Conservation (phyloP, 805 yeast genomes). For the Wickerhamomyces xylosicus region DNA sequence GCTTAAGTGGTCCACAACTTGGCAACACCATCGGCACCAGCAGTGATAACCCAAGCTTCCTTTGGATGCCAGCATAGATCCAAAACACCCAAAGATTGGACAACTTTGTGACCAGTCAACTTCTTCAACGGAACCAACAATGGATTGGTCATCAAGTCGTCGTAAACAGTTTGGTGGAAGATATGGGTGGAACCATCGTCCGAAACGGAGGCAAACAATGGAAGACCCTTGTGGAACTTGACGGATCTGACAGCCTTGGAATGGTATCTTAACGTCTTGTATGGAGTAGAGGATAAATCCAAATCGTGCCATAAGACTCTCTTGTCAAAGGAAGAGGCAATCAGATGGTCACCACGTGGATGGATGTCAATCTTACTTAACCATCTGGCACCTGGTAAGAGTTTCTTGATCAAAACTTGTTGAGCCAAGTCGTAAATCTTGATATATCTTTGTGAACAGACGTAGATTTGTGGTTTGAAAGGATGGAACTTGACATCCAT, state of each 20-base stretch:
- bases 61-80: conserved; percentile 92
- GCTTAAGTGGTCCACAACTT: conserved; percentile 84
- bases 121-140: conserved; percentile 92
- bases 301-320: conserved; percentile 96
- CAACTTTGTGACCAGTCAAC: conserved; percentile 78
- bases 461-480: conserved; percentile 85
- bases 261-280: conserved; percentile 91
- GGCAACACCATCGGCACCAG: conserved; percentile 96
- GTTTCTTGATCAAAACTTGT: conserved; percentile 73
- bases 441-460: conserved; percentile 87
- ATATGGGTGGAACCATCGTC: conserved; percentile 92
- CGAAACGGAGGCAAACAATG: conserved; percentile 87
- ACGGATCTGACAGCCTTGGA: conserved; percentile 88
- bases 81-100: conserved; percentile 76
- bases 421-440: conserved; percentile 84
- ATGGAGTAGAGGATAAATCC: conserved; percentile 81
- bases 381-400: conserved; percentile 95
- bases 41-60: conserved; percentile 95
- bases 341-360: conserved; percentile 90
- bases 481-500: conserved; percentile 98
- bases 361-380: conserved; percentile 85
- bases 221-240: conserved; percentile 78
- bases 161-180: conserved; percentile 95
- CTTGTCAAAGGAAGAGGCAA: conserved; percentile 90
- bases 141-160: conserved; percentile 91